Evolutionary conservation across 1,139 yeast genomes (phyloP).

Genomic region (Suhomyces kunorum): DNA sequence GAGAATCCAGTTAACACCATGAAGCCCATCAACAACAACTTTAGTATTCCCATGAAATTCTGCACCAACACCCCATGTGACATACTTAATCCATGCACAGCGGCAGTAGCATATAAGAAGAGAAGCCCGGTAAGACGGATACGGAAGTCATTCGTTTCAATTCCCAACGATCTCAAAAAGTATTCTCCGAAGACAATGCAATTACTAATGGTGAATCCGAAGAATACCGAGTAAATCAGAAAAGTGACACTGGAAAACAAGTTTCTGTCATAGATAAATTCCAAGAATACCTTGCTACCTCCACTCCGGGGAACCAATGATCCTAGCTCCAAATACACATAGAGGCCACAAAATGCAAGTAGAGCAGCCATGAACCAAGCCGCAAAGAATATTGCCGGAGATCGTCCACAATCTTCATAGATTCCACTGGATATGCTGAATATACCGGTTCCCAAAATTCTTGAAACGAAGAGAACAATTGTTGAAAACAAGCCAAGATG

Average conservation of each 20-base stretch:
- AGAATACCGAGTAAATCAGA: constrained; percentile 56
- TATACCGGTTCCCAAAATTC: constrained; percentile 78
- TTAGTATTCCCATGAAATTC: constrained; percentile 57
- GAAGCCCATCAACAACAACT: constrained; percentile 47
- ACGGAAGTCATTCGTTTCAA: constrained; percentile 37
- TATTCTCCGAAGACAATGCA: constrained; percentile 74
- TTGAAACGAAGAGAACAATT: constrained; percentile 59
- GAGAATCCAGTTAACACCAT: constrained; percentile 55
- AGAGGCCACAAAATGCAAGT: constrained; percentile 65
- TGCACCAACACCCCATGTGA: constrained; percentile 56
- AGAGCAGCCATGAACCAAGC: constrained; percentile 65
- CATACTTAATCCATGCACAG: constrained; percentile 56
- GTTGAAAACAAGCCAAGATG: constrained; percentile 71
- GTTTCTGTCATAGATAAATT: constrained; percentile 63
- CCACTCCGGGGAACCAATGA: constrained; percentile 72
- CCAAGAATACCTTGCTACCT: constrained; percentile 71
- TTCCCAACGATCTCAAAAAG: constrained; percentile 50
- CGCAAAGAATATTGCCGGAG: constrained; percentile 55
- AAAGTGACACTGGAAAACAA: constrained; percentile 59
- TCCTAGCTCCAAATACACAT: constrained; percentile 67
- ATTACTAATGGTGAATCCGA: constrained; percentile 67
- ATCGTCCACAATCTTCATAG: constrained; percentile 67
- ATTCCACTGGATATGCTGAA: constrained; percentile 72
- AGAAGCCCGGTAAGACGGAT: constrained; percentile 47
- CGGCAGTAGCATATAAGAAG: constrained; percentile 44